Conservation (phyloP, 148 eudicot genomes). For the Fagopyrum esculentum region DNA sequence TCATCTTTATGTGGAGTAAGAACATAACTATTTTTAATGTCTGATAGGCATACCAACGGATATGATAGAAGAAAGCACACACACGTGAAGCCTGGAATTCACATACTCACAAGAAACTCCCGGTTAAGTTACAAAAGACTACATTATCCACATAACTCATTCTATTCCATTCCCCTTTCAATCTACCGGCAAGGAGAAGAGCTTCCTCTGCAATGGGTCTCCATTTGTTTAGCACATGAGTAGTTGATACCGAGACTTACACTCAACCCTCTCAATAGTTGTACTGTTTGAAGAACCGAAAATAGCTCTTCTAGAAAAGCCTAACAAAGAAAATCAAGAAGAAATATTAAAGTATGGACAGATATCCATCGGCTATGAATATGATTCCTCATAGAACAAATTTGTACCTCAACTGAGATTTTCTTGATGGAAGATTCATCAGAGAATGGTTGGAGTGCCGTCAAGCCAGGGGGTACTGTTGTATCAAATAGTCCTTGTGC, state of each 20-base stretch:
- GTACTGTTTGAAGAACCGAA: constrained; percentile 91
- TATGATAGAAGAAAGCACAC: no score
- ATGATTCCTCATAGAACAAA: constrained; percentile 63
- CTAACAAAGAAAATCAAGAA: constrained; percentile 23
- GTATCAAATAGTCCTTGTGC: constrained; percentile 88
- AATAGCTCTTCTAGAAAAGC: constrained; percentile 95
- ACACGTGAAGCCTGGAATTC: no score
- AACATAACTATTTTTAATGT: no score
- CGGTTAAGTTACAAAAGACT: no score
- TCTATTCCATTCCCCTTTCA: constrained; percentile 28
- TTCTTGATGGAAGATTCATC: constrained; percentile 84
- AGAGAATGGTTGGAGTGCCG: constrained; percentile 79
- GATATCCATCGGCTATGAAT: not conserved
- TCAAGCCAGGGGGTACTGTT: constrained; percentile 80
- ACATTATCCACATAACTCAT: no score
- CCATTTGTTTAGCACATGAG: constrained; percentile 95
- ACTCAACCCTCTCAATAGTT: constrained; percentile 85
- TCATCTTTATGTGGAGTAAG: no score
- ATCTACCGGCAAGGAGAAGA: constrained; percentile 60
- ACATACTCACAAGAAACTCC: no score
- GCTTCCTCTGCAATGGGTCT: constrained; percentile 91
- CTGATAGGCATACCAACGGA: no score
- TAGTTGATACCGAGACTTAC: constrained; percentile 88
- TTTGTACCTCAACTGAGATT: constrained; percentile 60
- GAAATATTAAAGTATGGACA: not conserved